Evolutionary conservation across 2,329 filamentous ascomycete species (phyloP).

Genomic region (Phyllosticta ampelicida): DNA sequence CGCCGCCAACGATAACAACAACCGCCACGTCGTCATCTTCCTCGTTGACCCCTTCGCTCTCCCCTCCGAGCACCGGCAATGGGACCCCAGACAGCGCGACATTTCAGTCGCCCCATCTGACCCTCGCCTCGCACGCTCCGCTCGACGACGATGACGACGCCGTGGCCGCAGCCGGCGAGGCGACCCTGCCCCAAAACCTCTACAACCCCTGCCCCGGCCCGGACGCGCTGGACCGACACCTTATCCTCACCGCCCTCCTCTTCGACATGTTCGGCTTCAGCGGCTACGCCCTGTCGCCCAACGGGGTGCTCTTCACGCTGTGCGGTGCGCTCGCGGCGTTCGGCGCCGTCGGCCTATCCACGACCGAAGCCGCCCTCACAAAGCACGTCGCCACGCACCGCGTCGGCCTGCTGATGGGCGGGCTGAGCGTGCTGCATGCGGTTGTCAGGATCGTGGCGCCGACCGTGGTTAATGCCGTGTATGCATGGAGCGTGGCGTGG

Average conservation of each 20-base stretch:
- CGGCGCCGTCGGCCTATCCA: slow-evolving; percentile 12
- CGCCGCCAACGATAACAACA: not conserved
- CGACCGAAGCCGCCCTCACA: slow-evolving; percentile 12
- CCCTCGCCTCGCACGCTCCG: not conserved
- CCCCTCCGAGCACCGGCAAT: not conserved
- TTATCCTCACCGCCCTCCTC: slow-evolving; percentile 9
- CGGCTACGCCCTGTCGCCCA: slow-evolving; percentile 12
- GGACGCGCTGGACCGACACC: slow-evolving; percentile 10
- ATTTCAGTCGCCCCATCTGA: not conserved
- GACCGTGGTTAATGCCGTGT: slow-evolving; percentile 8
- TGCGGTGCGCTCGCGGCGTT: slow-evolving; percentile 12
- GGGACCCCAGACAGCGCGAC: not conserved
- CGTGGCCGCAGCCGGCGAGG: not conserved
- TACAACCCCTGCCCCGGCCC: not conserved
- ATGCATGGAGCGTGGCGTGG: slow-evolving; percentile 5
- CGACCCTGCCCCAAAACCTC: not conserved
- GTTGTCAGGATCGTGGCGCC: slow-evolving; percentile 11
- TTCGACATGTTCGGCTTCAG: slow-evolving; percentile 12
- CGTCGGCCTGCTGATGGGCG: slow-evolving; percentile 12
- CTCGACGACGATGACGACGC: not conserved
- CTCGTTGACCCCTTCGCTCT: not conserved
- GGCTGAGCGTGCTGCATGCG: slow-evolving; percentile 12
- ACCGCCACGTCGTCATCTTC: not conserved
- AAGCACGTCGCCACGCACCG: slow-evolving; percentile 7
- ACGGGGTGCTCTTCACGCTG: slow-evolving; percentile 12